These are phyloP conservation scores for Claviceps sp. DNA, from an alignment of 2,329 filamentous ascomycete genomes.

Conservation along the genomic window DNA sequence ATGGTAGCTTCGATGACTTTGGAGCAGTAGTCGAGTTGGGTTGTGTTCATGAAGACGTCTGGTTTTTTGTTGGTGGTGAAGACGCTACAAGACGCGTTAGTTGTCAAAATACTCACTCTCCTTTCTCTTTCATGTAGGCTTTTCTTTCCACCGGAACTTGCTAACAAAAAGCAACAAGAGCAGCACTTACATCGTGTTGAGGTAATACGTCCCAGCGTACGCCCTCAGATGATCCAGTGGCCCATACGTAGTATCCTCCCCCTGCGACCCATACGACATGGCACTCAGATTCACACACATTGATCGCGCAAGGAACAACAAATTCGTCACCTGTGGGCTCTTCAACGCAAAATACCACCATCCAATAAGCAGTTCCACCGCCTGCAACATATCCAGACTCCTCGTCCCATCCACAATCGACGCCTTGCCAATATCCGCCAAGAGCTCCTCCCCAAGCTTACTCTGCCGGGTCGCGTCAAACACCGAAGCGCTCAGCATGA, in stretches of 20 bases:
- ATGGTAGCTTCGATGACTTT: conserved; percentile 26
- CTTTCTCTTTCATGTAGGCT: too few species aligned
- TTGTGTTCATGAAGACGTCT: conserved; percentile 33
- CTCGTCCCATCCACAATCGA: conserved; percentile 27
- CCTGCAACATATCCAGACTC: conserved; percentile 34
- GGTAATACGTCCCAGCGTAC: conserved; percentile 35
- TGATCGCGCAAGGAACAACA: conserved; percentile 34
- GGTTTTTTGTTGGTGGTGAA: conserved; percentile 33
- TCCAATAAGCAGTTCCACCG: conserved; percentile 29
- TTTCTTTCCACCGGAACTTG: too few species aligned
- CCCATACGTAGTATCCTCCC: conserved; percentile 13
- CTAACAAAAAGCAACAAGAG: not conserved
- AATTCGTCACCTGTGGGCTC: conserved; percentile 34
- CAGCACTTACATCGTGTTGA: conserved; percentile 31
- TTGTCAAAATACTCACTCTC: too few species aligned
- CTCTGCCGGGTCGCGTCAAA: conserved; percentile 31
- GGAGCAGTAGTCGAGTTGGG: conserved; percentile 30
- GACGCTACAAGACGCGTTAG: conserved; percentile 15
- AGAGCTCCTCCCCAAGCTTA: conserved; percentile 28
- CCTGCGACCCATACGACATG: conserved; percentile 13
- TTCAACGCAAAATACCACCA: conserved; percentile 38
- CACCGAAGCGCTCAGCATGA: conserved; percentile 31
- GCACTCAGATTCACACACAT: conserved; percentile 30
- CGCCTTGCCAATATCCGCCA: conserved; percentile 28
- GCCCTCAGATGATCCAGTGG: conserved; percentile 32